Conservation (phyloP, 2,329 filamentous ascomycete species). For the Sporothrix brunneoviolacea region DNA sequence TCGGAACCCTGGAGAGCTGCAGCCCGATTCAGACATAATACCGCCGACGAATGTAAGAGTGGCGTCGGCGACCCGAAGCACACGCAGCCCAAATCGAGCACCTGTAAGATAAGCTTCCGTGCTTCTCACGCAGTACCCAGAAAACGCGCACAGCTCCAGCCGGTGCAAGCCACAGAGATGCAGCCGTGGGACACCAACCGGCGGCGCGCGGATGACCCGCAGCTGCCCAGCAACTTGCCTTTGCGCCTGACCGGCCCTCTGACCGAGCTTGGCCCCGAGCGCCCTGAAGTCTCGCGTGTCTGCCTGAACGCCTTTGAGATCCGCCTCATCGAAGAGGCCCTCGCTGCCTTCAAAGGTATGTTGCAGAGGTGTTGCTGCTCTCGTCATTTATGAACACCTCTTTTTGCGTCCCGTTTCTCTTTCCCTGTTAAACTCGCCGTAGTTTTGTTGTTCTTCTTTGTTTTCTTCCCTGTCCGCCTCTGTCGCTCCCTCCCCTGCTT, state of each 20-base stretch:
- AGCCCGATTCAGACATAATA: too few relatives aligned
- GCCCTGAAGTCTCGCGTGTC: slow-evolving; percentile 9
- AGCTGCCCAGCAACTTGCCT: not conserved
- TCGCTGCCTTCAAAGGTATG: slow-evolving; percentile 25
- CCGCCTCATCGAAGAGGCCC: slow-evolving; percentile 20
- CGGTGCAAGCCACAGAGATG: not conserved
- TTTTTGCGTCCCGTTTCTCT: too few relatives aligned
- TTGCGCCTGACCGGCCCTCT: slow-evolving; percentile 10
- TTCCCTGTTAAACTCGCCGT: too few relatives aligned
- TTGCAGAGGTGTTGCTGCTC: not conserved
- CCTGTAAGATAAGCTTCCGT: too few relatives aligned
- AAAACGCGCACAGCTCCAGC: too few relatives aligned
- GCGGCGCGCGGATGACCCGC: not conserved
- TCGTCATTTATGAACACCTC: too few relatives aligned
- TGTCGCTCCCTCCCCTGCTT: not conserved
- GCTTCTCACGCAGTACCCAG: too few relatives aligned
- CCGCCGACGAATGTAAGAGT: too few relatives aligned
- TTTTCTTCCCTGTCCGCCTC: not conserved
- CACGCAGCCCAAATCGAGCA: too few relatives aligned
- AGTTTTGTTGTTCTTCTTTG: not conserved
- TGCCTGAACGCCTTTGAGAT: slow-evolving; percentile 17
- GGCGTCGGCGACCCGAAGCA: too few relatives aligned
- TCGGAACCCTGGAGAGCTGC: too few relatives aligned
- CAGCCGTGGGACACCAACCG: not conserved
- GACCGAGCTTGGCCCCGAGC: slow-evolving; percentile 9